Percentiles rank a stretch among this genome's conserved stretches.
Conservation (phyloP, 2,329 filamentous ascomycete genomes). For the Dothiorella sarmentorum region DNA sequence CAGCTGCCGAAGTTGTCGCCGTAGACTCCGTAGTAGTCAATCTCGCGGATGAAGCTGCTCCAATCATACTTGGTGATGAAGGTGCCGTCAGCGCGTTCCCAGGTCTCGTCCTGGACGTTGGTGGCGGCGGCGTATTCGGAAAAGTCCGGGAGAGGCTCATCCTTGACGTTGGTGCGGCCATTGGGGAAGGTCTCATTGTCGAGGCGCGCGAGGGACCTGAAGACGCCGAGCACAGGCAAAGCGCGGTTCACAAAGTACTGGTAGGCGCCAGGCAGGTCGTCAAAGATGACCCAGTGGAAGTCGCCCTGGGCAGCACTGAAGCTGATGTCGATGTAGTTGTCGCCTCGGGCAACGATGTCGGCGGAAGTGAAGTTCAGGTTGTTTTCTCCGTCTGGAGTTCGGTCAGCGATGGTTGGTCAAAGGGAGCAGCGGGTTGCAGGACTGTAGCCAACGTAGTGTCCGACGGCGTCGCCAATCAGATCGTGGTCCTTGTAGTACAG, state of each 20-base stretch:
- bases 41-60: slow-evolving; percentile 38
- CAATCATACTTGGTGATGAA: slow-evolving; percentile 55
- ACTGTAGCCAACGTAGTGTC: slow-evolving; percentile 48
- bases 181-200: slow-evolving; percentile 49
- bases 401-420: not conserved
- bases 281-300: slow-evolving; percentile 52
- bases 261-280: slow-evolving; percentile 49
- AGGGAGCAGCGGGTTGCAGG: slow-evolving; percentile 8
- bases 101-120: slow-evolving; percentile 55
- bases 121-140: slow-evolving; percentile 43
- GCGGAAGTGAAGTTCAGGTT: slow-evolving; percentile 50
- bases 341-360: slow-evolving; percentile 28
- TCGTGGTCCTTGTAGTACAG: slow-evolving; percentile 42
- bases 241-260: slow-evolving; percentile 54
- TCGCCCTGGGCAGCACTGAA: slow-evolving; percentile 49
- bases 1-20: slow-evolving; percentile 49
- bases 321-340: slow-evolving; percentile 47
- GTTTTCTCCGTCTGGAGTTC: slow-evolving; percentile 43
- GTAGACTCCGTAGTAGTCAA: slow-evolving; percentile 51
- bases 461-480: slow-evolving; percentile 40
- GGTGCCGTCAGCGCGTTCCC: slow-evolving; percentile 45
- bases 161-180: slow-evolving; percentile 46
- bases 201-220: slow-evolving; percentile 50
- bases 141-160: slow-evolving; percentile 45
- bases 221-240: slow-evolving; percentile 48